Base-by-base conservation (phyloP, 129 eudicot species). In the Pulicaria dysenterica region DNA sequence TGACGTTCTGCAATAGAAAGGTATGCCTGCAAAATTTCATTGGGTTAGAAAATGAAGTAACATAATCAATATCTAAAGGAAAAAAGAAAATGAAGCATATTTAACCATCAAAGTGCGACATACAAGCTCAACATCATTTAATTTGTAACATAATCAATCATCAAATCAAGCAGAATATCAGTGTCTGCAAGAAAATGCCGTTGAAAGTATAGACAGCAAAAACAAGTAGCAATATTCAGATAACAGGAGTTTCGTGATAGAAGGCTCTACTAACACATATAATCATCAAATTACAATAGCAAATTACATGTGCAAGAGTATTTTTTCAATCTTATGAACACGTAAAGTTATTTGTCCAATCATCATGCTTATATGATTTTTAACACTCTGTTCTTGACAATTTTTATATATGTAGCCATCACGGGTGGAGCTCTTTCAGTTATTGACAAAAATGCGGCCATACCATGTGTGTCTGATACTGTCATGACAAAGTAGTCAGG, bases 1-100 rank as follows among this genome's bases (percentile, higher is more conserved):
- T 88, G 86, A 24, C 77, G 77, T 51, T 81, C 70, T 13, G 99
- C 91, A 77, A 94, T 86, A 38, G 80, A 73, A 56, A 88, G 40
- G 47, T 94, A 94, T 48, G 83, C 85, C 96, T 94, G 93, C 81
- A 84, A 31, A 38, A 64, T 14, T 15, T 54, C 9, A 48, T 75
- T 43, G 65, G 45, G 54, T 75, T 14, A 75, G 48, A 64, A 42
- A 40, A 54, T 65, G 48, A 1, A 16, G 63, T 50, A 5, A 45
- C 67, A 72, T 34, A 58, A 8, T 31, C 11, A 8, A 58, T 15
- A 0, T 24, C 36, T n/a, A 56, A 56, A 3, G 12, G 42, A 9
- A 58, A 58, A 54, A 58, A 34, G 42, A 58, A 36, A 36, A 3
- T 31, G 39, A 58, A 34, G 5, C 5, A 3, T 11, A 58, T 34